phyloP scores from a whole-genome alignment of 1,284 basidiomycete species.

The Boletellus deceptivus region DNA sequence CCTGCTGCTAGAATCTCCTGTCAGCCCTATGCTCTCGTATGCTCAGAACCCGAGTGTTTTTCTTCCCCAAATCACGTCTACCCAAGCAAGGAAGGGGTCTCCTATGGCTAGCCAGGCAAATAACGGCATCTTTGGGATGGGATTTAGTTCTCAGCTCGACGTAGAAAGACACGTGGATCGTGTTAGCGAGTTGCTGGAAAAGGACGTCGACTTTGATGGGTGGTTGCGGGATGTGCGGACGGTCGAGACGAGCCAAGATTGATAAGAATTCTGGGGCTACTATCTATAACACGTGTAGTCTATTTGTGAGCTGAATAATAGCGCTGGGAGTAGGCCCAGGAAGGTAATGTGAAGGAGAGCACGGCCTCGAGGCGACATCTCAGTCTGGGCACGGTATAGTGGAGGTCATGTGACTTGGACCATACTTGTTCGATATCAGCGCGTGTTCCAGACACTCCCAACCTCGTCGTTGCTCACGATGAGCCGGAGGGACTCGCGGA shows the following conservation, averaged over 20 bases:
- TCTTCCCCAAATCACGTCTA: conserved; percentile 40
- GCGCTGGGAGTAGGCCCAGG: conserved; percentile 13
- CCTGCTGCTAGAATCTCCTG: conserved; percentile 34
- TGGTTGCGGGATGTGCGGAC: conserved; percentile 40
- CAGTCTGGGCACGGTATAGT: conserved; percentile 21
- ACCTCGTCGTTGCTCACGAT: conserved; percentile 48
- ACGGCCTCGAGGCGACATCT: conserved; percentile 28
- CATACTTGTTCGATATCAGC: conserved; percentile 34
- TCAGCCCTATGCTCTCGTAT: conserved; percentile 40
- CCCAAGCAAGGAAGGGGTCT: conserved; percentile 31
- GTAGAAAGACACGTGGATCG: conserved; percentile 42
- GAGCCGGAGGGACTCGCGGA: conserved; percentile 79
- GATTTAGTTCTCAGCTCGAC: conserved; percentile 49
- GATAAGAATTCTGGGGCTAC: conserved; percentile 3
- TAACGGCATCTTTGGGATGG: conserved; percentile 33
- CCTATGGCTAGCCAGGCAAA: conserved; percentile 16
- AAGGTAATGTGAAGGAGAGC: conserved; percentile 28
- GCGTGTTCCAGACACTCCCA: conserved; percentile 27
- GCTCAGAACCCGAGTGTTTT: conserved; percentile 38
- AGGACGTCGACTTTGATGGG: conserved; percentile 45
- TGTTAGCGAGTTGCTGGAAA: conserved; percentile 42
- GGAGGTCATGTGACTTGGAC: conserved; percentile 27
- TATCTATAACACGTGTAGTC: conserved; percentile 20
- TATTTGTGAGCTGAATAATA: conserved; percentile 22
- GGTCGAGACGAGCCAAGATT: conserved; percentile 16